Base-by-base conservation (phyloP, 2,329 filamentous ascomycete genomes). In the Sarocladium oryzae region DNA sequence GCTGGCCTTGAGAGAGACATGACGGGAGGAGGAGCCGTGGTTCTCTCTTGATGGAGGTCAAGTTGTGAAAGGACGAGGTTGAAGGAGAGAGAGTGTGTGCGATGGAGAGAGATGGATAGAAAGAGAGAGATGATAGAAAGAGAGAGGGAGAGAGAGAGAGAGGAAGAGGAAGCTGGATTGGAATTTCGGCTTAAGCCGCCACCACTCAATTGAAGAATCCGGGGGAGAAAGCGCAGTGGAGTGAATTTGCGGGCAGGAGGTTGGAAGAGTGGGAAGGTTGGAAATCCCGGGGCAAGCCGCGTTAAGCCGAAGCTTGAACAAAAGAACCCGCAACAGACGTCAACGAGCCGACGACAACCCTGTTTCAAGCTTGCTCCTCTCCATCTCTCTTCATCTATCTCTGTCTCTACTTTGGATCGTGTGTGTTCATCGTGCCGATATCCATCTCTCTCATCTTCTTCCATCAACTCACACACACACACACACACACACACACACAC, bases 1-100 rank as follows among this genome's bases (percentile, higher is more conserved):
- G 73, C 68, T 58, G 74, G 71, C 56, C 71, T 69, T 33, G 75
- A 65, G 53, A 76, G 60, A 37, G 74, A 70, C 77, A 81, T 81
- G 28, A 30, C 28, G 28, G 28, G 28, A 30, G 7, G 56, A 51
- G 10, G 21, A 18, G 15, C 15, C 16, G 38, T 30, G n/a, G n/a
- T n/a, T n/a, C n/a, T n/a, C n/a, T n/a, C n/a, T n/a, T n/a, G n/a
- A n/a, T n/a, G n/a, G n/a, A n/a, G n/a, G n/a, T n/a, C n/a, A n/a
- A n/a, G n/a, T n/a, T n/a, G n/a, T n/a, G n/a, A n/a, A n/a, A n/a
- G n/a, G n/a, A n/a, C n/a, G n/a, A n/a, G 38, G 16, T 28, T 24
- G n/a, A 5, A 32, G 15, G 15, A 32, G 15, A 32, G 6, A 36
- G 15, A 36, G 33, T 36, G 33, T 15, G 33, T 7, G 6, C 16